These are phyloP conservation scores for Microsporum ferrugineum DNA, from an alignment of 2,329 filamentous ascomycete species.

Conservation along the genomic window DNA sequence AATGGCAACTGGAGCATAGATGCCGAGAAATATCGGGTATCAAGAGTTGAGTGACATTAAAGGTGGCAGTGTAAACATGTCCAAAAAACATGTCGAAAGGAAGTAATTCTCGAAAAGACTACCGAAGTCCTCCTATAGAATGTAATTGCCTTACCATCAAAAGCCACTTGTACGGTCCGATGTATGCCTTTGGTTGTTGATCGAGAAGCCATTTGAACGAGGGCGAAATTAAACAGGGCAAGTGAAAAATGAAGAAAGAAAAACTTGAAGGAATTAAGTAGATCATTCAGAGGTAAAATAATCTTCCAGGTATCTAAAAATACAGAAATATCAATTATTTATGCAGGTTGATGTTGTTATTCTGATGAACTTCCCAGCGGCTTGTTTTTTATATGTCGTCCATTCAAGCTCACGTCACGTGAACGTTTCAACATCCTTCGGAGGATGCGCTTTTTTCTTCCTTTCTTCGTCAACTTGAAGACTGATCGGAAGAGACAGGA, in stretches of 20 bases:
- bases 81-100: background rate
- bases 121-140: background rate
- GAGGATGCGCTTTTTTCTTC: too few species aligned
- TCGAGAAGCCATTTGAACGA: background rate
- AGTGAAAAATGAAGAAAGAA: background rate
- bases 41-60: background rate
- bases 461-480: background rate
- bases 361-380: background rate
- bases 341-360: background rate
- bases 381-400: background rate
- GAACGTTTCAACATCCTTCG: background rate
- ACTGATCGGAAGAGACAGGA: background rate
- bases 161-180: constrained; percentile 32
- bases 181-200: constrained; percentile 1
- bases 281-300: background rate
- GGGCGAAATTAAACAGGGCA: background rate
- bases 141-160: constrained; percentile 32
- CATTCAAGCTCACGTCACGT: background rate
- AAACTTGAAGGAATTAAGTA: background rate
- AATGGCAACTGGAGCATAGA: too few species aligned
- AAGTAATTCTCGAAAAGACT: background rate
- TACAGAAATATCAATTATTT: background rate
- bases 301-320: background rate
- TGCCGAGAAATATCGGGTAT: too few species aligned
- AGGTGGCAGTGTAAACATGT: background rate